phyloP scores from a whole-genome alignment of 164 flowering plant genomes.

The grape (Vitis vinifera) region ASM3070453v1 NC_081809.1:10793501-10794000 shows the following conservation, averaged over 20 bases:
- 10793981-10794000: slow-evolving; percentile 53
- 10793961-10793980: slow-evolving; percentile 62
- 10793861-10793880: background rate
- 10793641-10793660: slow-evolving; percentile 3
- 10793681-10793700: slow-evolving; percentile 13
- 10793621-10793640: background rate
- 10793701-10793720: slow-evolving; percentile 81
- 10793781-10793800: slow-evolving; percentile 80
- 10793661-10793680: background rate
- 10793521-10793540: slow-evolving; percentile 70
- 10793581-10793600: slow-evolving; percentile 82
- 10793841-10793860: slow-evolving; percentile 80
- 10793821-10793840: slow-evolving; percentile 73
- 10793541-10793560: slow-evolving; percentile 81
- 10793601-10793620: slow-evolving; percentile 3
- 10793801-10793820: slow-evolving; percentile 83
- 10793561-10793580: slow-evolving; percentile 64
- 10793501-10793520: slow-evolving; percentile 75
- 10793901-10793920: background rate
- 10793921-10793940: slow-evolving; percentile 6
- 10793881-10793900: background rate
- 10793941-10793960: slow-evolving; percentile 45
- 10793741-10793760: slow-evolving; percentile 86
- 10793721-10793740: slow-evolving; percentile 87
- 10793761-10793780: slow-evolving; percentile 78